A percentile compares a stretch with the other conserved stretches of the same genome.
Conservation (phyloP, 1,284 basidiomycete species). For the Ustilago bromivora region DNA sequence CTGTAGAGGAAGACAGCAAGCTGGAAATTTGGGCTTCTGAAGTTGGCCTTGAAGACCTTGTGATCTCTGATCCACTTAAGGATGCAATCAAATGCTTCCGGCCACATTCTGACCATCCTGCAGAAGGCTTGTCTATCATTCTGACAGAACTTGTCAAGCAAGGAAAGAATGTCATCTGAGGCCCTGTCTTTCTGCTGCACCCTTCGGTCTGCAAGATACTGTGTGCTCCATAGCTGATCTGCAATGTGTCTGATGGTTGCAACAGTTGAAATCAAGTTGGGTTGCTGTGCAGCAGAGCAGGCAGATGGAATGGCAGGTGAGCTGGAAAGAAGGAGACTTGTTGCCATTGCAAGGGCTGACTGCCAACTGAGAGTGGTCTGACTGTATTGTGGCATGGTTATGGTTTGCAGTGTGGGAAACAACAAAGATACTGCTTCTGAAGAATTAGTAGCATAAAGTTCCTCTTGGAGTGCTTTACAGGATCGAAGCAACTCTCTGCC, state of each 20-base stretch:
- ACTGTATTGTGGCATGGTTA: no score
- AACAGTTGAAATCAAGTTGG: neutral
- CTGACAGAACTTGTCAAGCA: neutral
- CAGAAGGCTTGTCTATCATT: neutral
- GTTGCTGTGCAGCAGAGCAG: no score
- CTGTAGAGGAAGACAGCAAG: neutral
- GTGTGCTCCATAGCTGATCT: neutral
- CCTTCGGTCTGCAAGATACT: neutral
- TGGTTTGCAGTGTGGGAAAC: no score
- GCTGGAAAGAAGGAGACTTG: no score
- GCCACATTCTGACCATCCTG: slow-evolving; percentile 2
- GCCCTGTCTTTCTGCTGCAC: no score
- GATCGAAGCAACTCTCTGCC: no score
- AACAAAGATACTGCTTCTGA: no score
- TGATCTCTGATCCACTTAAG: neutral
- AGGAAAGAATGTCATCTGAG: neutral
- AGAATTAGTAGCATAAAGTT: no score
- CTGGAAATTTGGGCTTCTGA: neutral
- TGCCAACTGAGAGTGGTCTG: no score
- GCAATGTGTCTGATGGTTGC: neutral
- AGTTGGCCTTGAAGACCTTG: neutral
- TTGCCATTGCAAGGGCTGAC: no score
- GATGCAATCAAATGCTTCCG: neutral
- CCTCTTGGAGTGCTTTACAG: no score
- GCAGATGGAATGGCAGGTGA: no score